Evolutionary conservation across 2,329 filamentous ascomycete genomes (phyloP).

Genomic region (Talaromyces sp.): DNA sequence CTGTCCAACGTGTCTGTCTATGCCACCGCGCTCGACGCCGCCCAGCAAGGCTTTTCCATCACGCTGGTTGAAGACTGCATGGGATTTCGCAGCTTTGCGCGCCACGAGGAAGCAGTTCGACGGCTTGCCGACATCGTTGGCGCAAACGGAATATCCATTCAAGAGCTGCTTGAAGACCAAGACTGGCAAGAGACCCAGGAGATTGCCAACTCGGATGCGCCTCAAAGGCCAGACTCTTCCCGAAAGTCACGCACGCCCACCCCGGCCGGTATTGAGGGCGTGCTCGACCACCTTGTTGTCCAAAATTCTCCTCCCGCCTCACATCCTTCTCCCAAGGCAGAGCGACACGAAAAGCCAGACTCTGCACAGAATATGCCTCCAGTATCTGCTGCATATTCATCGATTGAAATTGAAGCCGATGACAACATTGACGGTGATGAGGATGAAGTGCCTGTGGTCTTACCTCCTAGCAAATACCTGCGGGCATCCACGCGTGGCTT

Average conservation of each 20-base stretch:
- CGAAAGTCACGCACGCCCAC: conserved; percentile 11
- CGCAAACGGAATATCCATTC: conserved; percentile 58
- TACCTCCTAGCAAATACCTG: conserved; percentile 8
- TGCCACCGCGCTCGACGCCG: conserved; percentile 86
- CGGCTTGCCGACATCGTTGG: conserved; percentile 70
- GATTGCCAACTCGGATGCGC: conserved; percentile 18
- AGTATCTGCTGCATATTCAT: background rate
- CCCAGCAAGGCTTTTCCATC: conserved; percentile 79
- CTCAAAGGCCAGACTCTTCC: background rate
- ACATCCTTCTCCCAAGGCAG: background rate
- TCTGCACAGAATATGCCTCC: background rate
- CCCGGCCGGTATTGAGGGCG: conserved; percentile 28
- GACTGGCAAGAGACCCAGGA: conserved; percentile 38
- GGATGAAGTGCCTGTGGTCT: background rate
- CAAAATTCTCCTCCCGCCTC: conserved; percentile 7
- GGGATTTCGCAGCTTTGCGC: conserved; percentile 65
- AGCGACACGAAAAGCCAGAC: background rate
- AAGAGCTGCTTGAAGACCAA: conserved; percentile 52
- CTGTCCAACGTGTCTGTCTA: conserved; percentile 84
- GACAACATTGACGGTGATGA: conserved; percentile 4
- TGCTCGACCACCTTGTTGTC: conserved; percentile 30
- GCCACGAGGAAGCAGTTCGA: conserved; percentile 66
- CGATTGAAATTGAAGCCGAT: conserved; percentile 7
- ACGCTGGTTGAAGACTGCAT: conserved; percentile 85
- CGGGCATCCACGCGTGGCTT: conserved; percentile 2